These are phyloP conservation scores for Cladosporium sp. DNA, from an alignment of 2,329 filamentous ascomycete species.

Conservation along the genomic window DNA sequence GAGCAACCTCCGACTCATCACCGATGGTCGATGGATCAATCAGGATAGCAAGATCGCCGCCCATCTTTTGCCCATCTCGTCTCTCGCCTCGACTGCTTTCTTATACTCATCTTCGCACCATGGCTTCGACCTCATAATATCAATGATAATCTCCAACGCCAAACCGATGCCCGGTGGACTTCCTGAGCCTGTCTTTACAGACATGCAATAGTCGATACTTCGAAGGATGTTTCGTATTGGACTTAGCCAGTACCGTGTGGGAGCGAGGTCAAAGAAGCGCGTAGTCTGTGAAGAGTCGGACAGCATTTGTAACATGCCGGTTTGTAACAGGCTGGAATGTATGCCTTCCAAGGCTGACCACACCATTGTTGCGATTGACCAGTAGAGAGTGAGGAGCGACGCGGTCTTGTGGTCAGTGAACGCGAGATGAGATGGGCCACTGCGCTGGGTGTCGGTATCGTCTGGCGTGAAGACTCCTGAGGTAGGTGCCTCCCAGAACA, in stretches of 20 bases:
- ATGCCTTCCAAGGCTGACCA: constrained; percentile 2
- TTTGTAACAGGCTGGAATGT: not conserved
- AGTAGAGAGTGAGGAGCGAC: constrained; percentile 9
- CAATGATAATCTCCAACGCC: constrained; percentile 11
- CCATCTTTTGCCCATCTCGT: constrained; percentile 13
- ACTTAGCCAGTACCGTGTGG: not conserved
- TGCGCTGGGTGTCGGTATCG: not conserved
- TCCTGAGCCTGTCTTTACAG: not conserved
- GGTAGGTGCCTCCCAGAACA: not conserved
- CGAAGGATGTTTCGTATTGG: not conserved
- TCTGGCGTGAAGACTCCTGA: not conserved
- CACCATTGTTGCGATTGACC: constrained; percentile 9
- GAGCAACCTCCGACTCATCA: not conserved
- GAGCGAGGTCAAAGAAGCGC: not conserved
- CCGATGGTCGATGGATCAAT: not conserved
- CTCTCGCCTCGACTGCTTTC: not conserved
- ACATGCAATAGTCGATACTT: not conserved
- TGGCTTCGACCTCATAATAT: not conserved
- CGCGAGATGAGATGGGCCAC: not conserved
- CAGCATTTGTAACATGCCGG: not conserved
- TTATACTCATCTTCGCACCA: not conserved
- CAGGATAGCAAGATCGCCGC: constrained; percentile 9
- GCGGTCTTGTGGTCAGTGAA: not conserved
- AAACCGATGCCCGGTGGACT: not conserved
- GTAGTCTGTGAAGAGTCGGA: not conserved